Base-by-base conservation (phyloP, 768 basidiomycete genomes). In the Neoboletus brunneissimus region DNA sequence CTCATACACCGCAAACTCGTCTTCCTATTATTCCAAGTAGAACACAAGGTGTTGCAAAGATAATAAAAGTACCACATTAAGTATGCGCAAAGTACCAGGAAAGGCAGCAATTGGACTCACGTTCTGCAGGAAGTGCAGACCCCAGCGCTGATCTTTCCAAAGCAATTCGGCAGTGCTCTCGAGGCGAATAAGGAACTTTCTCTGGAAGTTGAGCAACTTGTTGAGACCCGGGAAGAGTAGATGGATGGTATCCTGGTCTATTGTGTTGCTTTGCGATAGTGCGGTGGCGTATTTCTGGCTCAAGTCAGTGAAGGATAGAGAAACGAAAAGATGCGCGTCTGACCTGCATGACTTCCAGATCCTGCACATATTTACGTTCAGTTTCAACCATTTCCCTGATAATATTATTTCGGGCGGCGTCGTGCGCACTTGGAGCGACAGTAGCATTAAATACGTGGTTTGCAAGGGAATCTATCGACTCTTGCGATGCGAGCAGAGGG, bases 261-360 rank as follows among this genome's bases (percentile, higher is more conserved):
- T 88, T 53, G 91, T 79, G 64, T 91, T 88, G 65, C 83, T 84
- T 71, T 89, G 86, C 7, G 92, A 80, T 56, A 98, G 76, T 16
- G 89, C 87, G 46, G 82, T 87, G 18, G 95, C 84, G 68, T 98
- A 98, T 84, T 90, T 88, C 94, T 97, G 68, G 3, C 43, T 38
- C 48, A 56, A 43, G 66, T 61, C 55, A 69, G 61, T 23, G 9
- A 56, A 53, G 45, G 25, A 42, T 6, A 38, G 22, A 53, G 54
- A 22, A 44, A 58, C 16, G 49, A 57, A 27, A 51, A 18, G 8
- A 58, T 51, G 47, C 3, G 23, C 0, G 31, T 69, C 86, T 66
- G 62, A 93, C 94, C 83, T 96, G 94, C 81, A 98, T 90, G 66
- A 94, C 86, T 72, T 97, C 94, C 60, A 99, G 78, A 75, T 98